A percentile compares a stretch with the other conserved stretches of the same genome.
Evolutionary conservation across 2,329 filamentous ascomycete species (phyloP).

Genomic region (Aspergillus tamarii): DNA sequence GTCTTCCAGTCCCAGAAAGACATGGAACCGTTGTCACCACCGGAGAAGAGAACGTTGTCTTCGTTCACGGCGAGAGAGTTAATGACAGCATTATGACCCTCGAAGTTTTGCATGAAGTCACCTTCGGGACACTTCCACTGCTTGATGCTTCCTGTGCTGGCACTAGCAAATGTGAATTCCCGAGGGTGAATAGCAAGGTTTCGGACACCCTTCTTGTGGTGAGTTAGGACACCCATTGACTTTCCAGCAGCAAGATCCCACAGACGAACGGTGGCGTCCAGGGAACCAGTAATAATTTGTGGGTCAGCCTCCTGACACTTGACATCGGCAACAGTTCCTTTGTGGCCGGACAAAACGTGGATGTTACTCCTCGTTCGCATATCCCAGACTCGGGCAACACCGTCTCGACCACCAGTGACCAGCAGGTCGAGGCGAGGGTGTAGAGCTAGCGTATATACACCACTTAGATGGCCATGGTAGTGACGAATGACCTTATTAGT

Average conservation of each 20-base stretch:
- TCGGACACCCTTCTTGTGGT: slow-evolving; percentile 97
- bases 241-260: slow-evolving; percentile 98
- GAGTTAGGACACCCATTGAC: slow-evolving; percentile 91
- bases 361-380: slow-evolving; percentile 97
- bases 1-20: slow-evolving; percentile 99
- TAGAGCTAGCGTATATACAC: slow-evolving; percentile 90
- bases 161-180: slow-evolving; percentile 95
- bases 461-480: slow-evolving; percentile 95
- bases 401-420: slow-evolving; percentile 91
- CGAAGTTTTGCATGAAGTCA: slow-evolving; percentile 98
- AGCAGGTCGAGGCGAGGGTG: slow-evolving; percentile 94
- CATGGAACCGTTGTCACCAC: slow-evolving; percentile 94
- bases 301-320: slow-evolving; percentile 96
- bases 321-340: slow-evolving; percentile 83
- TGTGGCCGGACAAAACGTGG: slow-evolving; percentile 89
- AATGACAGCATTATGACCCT: slow-evolving; percentile 94
- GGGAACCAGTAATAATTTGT: slow-evolving; percentile 89
- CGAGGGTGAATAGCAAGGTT: slow-evolving; percentile 81
- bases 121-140: slow-evolving; percentile 99
- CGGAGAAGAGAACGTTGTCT: slow-evolving; percentile 92
- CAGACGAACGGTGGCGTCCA: slow-evolving; percentile 86
- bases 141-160: slow-evolving; percentile 91
- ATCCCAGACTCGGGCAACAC: slow-evolving; percentile 94
- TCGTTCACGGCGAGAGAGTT: slow-evolving; percentile 93
- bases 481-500: slow-evolving; percentile 99